Evolutionary conservation across 2,329 filamentous ascomycete species (phyloP).

Genomic region (Curvularia sp.): DNA sequence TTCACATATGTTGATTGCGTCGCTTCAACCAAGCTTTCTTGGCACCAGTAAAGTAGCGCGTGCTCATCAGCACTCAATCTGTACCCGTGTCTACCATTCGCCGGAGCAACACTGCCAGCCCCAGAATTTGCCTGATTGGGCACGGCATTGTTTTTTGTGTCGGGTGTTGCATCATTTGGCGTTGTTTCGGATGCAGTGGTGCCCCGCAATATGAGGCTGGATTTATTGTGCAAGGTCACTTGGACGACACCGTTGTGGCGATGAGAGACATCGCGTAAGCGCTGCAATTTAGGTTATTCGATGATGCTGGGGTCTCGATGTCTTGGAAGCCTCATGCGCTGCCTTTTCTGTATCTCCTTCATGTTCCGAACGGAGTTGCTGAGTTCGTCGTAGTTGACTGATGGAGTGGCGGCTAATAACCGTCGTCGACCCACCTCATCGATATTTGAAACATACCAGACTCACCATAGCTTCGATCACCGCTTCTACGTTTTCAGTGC

Average conservation of each 20-base stretch:
- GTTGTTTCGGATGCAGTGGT: slow-evolving; percentile 23
- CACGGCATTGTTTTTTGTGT: slow-evolving; percentile 21
- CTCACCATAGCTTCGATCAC: neutral
- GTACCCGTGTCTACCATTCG: slow-evolving; percentile 23
- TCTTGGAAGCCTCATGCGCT: neutral
- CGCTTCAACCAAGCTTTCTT: slow-evolving; percentile 27
- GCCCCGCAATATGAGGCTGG: slow-evolving; percentile 18
- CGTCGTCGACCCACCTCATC: slow-evolving; percentile 8
- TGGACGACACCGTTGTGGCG: neutral
- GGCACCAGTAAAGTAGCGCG: slow-evolving; percentile 19
- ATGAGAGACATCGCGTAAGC: neutral
- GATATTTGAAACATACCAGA: slow-evolving; percentile 23
- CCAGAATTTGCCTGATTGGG: slow-evolving; percentile 28
- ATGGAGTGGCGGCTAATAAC: neutral
- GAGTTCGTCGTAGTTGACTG: neutral
- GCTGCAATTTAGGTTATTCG: neutral
- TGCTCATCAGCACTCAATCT: slow-evolving; percentile 22
- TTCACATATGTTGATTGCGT: slow-evolving; percentile 28
- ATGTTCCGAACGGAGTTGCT: neutral
- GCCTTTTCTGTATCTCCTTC: neutral
- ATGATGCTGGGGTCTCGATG: neutral
- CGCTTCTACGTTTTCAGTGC: neutral
- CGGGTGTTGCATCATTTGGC: slow-evolving; percentile 27
- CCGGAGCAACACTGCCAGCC: slow-evolving; percentile 16
- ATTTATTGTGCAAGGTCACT: slow-evolving; percentile 11